Percentiles rank a stretch among this genome's conserved stretches.
Evolutionary conservation across 441 rosid species (phyloP).

Genomic region (Pelargonium cotyledonis): DNA sequence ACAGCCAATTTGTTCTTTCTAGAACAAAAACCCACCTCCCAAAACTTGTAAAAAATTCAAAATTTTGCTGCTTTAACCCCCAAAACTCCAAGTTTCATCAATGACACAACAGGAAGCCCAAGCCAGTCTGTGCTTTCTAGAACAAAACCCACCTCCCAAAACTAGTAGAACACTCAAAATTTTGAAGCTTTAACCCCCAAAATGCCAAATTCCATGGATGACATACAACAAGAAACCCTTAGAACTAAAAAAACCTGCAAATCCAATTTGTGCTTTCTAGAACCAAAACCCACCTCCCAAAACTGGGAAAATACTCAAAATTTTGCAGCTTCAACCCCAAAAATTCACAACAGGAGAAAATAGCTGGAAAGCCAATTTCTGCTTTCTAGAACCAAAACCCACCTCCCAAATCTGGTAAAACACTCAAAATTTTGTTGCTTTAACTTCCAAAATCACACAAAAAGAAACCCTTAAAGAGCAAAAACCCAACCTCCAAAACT

Average conservation of each 20-base stretch:
- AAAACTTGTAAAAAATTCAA: slow-evolving; percentile 2
- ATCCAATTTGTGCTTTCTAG: slow-evolving; percentile 2
- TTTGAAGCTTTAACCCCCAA: not conserved
- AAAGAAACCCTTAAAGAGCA: slow-evolving; percentile 6
- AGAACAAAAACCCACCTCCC: slow-evolving; percentile 5
- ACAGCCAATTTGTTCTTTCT: not conserved
- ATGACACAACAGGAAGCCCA: not conserved
- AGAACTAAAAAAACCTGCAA: slow-evolving; percentile 5
- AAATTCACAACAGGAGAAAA: no score
- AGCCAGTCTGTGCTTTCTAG: slow-evolving; percentile 2
- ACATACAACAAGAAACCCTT: not conserved
- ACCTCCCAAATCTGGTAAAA: slow-evolving; percentile 9
- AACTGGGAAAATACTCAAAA: slow-evolving; percentile 6
- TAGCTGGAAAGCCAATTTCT: slow-evolving; percentile 5
- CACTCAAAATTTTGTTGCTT: not conserved
- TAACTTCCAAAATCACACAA: not conserved
- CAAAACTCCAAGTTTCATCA: not conserved
- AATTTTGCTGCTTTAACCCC: slow-evolving; percentile 1
- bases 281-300: slow-evolving; percentile 6
- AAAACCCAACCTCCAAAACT: slow-evolving; percentile 6
- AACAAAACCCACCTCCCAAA: slow-evolving; percentile 8
- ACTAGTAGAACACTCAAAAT: slow-evolving; percentile 1
- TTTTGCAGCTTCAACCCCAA: not conserved
- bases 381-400: slow-evolving; percentile 2
- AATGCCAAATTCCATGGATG: not conserved